phyloP scores from a whole-genome alignment of 345 rosid species.

The Mercurialis annua region DNA sequence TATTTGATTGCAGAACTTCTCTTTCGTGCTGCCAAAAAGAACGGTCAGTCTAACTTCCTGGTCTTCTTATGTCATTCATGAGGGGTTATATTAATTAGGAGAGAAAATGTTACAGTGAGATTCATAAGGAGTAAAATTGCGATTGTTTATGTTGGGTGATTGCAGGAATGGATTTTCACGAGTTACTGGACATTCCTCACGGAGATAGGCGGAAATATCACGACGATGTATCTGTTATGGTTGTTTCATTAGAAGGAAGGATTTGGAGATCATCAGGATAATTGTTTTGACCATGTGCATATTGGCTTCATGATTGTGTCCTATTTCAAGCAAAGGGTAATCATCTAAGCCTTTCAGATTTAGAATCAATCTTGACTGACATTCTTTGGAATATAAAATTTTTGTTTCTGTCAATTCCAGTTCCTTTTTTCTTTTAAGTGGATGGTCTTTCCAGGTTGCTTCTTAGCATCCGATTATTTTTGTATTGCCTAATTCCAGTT shows the following conservation, averaged over 20 bases:
- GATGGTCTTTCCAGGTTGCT: neutral
- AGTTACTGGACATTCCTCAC: slow-evolving; percentile 84
- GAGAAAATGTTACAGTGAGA: neutral
- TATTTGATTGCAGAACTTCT: slow-evolving; percentile 89
- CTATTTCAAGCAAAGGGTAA: slow-evolving; percentile 36
- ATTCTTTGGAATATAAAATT: slow-evolving; percentile 18
- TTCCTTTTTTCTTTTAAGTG: slow-evolving; percentile 1
- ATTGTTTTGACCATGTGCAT: slow-evolving; percentile 21
- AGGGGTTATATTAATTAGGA: neutral
- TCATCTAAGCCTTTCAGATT: slow-evolving; percentile 35
- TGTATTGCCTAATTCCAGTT: slow-evolving; percentile 3
- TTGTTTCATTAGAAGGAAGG: slow-evolving; percentile 94
- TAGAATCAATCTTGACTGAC: slow-evolving; percentile 27
- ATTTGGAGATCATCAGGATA: slow-evolving; percentile 96
- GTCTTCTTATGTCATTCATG: neutral
- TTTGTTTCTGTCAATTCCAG: slow-evolving; percentile 4
- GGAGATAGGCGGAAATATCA: slow-evolving; percentile 95
- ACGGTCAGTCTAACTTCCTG: slow-evolving; percentile 45
- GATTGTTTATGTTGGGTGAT: slow-evolving; percentile 1
- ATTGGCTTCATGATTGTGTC: slow-evolving; percentile 28
- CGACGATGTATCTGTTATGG: slow-evolving; percentile 95
- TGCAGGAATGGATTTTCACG: slow-evolving; percentile 94
- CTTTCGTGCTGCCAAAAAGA: slow-evolving; percentile 93
- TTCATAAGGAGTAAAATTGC: no score
- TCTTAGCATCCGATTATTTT: slow-evolving; percentile 5